Percentiles rank a stretch among this genome's conserved stretches.
Evolutionary conservation across 768 basidiomycete genomes (phyloP).

Genomic region (Clavulina sp.): DNA sequence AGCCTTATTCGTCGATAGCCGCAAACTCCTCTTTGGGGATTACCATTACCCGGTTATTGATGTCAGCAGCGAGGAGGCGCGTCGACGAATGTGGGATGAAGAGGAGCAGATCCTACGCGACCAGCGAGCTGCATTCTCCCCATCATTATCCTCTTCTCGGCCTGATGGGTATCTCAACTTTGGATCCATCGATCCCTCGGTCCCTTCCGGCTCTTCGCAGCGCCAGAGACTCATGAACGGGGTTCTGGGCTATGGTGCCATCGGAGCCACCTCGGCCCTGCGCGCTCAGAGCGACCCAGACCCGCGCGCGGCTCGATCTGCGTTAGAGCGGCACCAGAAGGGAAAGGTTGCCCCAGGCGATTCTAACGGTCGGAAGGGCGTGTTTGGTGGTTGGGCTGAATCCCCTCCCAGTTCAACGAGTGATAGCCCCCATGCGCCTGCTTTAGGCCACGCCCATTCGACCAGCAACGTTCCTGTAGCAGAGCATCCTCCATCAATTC

Average conservation of each 20-base stretch:
- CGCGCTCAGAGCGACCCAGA: slow-evolving; percentile 1
- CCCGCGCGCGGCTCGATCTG: not conserved
- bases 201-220: not conserved
- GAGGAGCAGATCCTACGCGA: slow-evolving; percentile 71
- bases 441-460: no score
- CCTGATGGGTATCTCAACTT: no score
- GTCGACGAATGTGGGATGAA: slow-evolving; percentile 54
- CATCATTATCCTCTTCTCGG: no score
- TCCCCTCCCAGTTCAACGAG: no score
- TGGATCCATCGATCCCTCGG: not conserved
- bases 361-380: not conserved
- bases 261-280: not conserved
- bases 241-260: not conserved
- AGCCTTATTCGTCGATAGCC: slow-evolving; percentile 54
- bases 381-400: slow-evolving; percentile 5
- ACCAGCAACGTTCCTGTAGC: no score
- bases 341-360: no score
- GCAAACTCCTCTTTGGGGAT: slow-evolving; percentile 72
- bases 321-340: not conserved
- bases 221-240: not conserved
- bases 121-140: slow-evolving; percentile 56
- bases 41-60: slow-evolving; percentile 84
- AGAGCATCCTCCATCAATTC: no score
- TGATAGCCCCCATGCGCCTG: no score
- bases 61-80: slow-evolving; percentile 59